Conservation (phyloP, 257 asterid species). For the Linaria vulgaris region DNA sequence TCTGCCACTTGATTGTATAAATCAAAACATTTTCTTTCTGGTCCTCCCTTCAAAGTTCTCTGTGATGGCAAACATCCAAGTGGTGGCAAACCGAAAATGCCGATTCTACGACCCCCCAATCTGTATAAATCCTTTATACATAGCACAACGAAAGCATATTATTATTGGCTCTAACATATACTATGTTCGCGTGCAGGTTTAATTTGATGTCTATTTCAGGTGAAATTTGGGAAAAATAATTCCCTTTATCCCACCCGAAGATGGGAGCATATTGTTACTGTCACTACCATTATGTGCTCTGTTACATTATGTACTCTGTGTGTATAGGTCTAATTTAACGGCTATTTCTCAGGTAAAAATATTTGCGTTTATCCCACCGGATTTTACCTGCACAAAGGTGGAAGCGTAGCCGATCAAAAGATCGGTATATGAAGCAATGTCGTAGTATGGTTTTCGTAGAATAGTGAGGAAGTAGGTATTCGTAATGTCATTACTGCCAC, state of each 20-base stretch:
- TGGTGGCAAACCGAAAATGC: constrained; percentile 56
- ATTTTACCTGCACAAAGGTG: constrained; percentile 50
- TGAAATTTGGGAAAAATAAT: too few species aligned
- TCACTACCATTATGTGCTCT: neutral
- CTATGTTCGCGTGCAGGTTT: too few species aligned
- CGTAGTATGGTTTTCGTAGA: constrained; percentile 36
- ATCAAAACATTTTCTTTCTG: constrained; percentile 41
- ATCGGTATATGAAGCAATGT: constrained; percentile 43
- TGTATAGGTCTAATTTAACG: too few species aligned
- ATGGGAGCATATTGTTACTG: neutral
- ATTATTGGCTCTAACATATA: too few species aligned
- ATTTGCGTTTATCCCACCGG: too few species aligned
- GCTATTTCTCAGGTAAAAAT: too few species aligned
- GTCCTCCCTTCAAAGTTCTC: constrained; percentile 67
- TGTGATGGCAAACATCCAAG: constrained; percentile 77
- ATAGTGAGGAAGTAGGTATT: constrained; percentile 47
- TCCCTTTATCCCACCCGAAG: too few species aligned
- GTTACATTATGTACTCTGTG: neutral
- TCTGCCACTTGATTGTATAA: constrained; percentile 39
- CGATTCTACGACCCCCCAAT: constrained; percentile 56
- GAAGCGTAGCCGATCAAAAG: constrained; percentile 52
- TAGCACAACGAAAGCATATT: constrained; percentile 1
- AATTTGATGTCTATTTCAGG: too few species aligned
- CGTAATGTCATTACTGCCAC: constrained; percentile 51
- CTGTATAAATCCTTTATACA: constrained; percentile 47